Conservation (phyloP, 2,329 filamentous ascomycete species). For the Trichoderma sp. region DNA sequence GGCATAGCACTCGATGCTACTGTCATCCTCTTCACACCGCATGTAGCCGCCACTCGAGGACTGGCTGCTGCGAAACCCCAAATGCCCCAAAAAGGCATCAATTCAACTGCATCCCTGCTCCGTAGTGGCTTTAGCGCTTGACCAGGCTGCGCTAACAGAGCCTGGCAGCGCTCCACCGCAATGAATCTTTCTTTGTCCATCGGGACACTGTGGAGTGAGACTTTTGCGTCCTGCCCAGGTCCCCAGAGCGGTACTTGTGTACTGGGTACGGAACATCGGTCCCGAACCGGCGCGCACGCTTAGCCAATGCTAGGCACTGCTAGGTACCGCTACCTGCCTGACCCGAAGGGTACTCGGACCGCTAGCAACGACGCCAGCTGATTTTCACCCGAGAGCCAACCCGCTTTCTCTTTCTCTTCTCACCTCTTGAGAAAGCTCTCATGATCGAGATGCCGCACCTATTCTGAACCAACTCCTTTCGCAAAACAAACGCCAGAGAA, state of each 20-base stretch:
- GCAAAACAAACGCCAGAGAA: neutral
- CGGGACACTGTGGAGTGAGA: constrained; percentile 21
- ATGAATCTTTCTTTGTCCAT: constrained; percentile 5
- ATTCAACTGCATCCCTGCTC: constrained; percentile 1
- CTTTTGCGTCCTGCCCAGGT: constrained; percentile 9
- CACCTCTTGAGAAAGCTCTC: neutral
- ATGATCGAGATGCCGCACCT: constrained; percentile 10
- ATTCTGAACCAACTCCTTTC: constrained; percentile 12
- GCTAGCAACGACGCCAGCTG: neutral
- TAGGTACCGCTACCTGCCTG: neutral
- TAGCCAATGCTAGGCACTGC: too few relatives aligned
- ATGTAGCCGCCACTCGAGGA: neutral
- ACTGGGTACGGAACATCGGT: neutral
- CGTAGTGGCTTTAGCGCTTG: neutral
- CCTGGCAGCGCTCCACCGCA: constrained; percentile 21
- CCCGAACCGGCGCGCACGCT: too few relatives aligned
- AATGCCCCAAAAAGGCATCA: constrained; percentile 11
- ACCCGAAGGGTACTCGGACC: neutral
- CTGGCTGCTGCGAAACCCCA: neutral
- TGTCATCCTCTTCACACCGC: neutral
- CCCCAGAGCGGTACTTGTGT: constrained; percentile 14
- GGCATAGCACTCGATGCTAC: neutral
- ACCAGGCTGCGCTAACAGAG: constrained; percentile 8
- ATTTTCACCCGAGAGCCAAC: neutral
- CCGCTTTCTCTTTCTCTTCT: neutral